Conservation (phyloP, 352 stramenopile species). For the Pythium vanterpoolii region DNA sequence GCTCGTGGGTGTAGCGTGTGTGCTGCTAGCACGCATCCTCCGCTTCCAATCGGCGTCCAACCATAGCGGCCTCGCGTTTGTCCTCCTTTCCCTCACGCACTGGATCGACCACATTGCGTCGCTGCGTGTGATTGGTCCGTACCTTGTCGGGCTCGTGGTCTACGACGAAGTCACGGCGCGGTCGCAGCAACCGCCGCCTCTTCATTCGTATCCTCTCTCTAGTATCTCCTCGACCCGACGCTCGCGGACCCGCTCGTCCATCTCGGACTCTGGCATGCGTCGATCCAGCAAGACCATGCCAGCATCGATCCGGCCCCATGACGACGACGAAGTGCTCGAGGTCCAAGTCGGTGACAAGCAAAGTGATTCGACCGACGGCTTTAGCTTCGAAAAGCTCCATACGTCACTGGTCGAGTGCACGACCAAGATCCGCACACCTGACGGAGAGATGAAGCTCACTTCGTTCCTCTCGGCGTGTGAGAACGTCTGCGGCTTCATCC, state of each 20-base stretch:
- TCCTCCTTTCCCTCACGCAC: slow-evolving; percentile 9
- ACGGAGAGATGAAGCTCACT: slow-evolving; percentile 40
- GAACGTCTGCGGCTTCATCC: slow-evolving; percentile 67
- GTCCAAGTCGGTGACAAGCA: slow-evolving; percentile 51
- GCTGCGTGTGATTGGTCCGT: slow-evolving; percentile 45
- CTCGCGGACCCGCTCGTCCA: slow-evolving; percentile 1
- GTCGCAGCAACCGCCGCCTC: background rate
- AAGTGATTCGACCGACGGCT: slow-evolving; percentile 26
- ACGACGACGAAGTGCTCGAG: slow-evolving; percentile 45
- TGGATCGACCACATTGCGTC: slow-evolving; percentile 48
- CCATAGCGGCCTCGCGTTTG: slow-evolving; percentile 15
- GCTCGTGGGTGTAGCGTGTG: background rate
- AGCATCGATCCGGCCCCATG: background rate
- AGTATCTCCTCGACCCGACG: background rate
- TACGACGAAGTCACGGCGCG: slow-evolving; percentile 37
- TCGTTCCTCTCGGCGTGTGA: slow-evolving; percentile 55
- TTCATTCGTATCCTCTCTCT: background rate
- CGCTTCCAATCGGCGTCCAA: slow-evolving; percentile 1
- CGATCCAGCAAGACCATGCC: background rate
- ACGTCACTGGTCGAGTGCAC: slow-evolving; percentile 31
- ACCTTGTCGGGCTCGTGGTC: slow-evolving; percentile 43
- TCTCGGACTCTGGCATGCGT: background rate
- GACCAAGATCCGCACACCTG: slow-evolving; percentile 29
- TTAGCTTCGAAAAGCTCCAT: slow-evolving; percentile 50
- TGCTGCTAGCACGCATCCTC: slow-evolving; percentile 5